phyloP scores from a whole-genome alignment of 148 eudicot species.

The Pouteria glomerata region DNA sequence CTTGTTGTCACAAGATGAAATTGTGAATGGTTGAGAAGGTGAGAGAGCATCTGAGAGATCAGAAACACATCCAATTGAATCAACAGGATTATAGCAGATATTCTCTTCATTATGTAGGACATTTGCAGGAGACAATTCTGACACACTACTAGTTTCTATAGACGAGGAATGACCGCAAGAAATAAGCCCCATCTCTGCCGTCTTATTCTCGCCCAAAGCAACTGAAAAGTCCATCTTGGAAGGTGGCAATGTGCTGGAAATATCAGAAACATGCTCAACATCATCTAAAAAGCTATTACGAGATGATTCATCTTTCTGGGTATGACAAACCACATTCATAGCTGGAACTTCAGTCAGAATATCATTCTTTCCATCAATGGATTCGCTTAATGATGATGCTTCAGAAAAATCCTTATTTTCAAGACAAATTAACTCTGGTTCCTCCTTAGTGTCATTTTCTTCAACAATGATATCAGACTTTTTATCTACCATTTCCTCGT shows the following conservation, averaged over 20 bases:
- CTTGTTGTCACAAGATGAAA: slow-evolving; percentile 7
- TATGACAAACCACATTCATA: not conserved
- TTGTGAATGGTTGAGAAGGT: slow-evolving; percentile 14
- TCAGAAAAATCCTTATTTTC: slow-evolving; percentile 8
- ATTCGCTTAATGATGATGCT: not conserved
- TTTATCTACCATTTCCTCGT: not conserved
- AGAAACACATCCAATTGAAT: slow-evolving; percentile 9
- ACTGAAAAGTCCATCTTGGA: slow-evolving; percentile 14
- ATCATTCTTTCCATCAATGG: not conserved
- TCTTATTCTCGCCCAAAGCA: slow-evolving; percentile 19
- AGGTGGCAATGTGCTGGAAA: slow-evolving; percentile 11
- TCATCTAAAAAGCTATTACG: slow-evolving; percentile 11
- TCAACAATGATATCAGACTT: not conserved
- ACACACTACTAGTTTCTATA: slow-evolving; percentile 2
- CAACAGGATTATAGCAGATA: not conserved
- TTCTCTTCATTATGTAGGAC: slow-evolving; percentile 9
- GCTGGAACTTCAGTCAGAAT: not conserved
- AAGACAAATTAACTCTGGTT: not conserved
- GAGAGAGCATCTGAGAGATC: slow-evolving; percentile 1
- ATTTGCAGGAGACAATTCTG: slow-evolving; percentile 2
- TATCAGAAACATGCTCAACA: slow-evolving; percentile 14
- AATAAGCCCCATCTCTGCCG: slow-evolving; percentile 9
- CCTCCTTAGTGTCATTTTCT: slow-evolving; percentile 10
- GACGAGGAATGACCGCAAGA: slow-evolving; percentile 16
- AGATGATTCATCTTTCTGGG: slow-evolving; percentile 6